Percentiles rank a stretch among this genome's conserved stretches.
Evolutionary conservation across 306 rosid species (phyloP).

Genomic region (Dicorynia guianensis): DNA sequence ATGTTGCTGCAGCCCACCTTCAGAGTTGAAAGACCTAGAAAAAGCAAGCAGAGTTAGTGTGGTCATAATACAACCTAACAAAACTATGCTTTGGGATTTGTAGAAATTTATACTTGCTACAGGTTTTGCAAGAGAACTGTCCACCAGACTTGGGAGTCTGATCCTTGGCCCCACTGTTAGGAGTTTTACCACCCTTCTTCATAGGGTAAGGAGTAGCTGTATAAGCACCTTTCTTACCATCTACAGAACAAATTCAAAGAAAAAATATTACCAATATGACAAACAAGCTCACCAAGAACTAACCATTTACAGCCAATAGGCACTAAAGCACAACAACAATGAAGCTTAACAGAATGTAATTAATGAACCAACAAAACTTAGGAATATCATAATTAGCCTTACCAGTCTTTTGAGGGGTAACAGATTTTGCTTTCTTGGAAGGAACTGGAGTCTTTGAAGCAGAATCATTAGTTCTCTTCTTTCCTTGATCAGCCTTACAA

Average conservation of each 20-base stretch:
- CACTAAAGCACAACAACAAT: too few species aligned
- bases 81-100: too few species aligned
- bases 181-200: slow-evolving; percentile 68
- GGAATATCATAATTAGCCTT: neutral
- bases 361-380: too few species aligned
- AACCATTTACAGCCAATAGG: neutral
- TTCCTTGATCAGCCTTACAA: slow-evolving; percentile 49
- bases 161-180: slow-evolving; percentile 43
- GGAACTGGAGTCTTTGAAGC: slow-evolving; percentile 64
- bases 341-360: too few species aligned
- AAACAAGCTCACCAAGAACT: too few species aligned
- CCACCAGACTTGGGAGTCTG: slow-evolving; percentile 71
- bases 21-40: slow-evolving; percentile 56
- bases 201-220: slow-evolving; percentile 77
- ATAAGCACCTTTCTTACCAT: slow-evolving; percentile 71
- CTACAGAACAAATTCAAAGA: slow-evolving; percentile 47
- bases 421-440: slow-evolving; percentile 68
- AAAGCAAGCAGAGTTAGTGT: neutral
- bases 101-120: slow-evolving; percentile 53
- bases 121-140: slow-evolving; percentile 54
- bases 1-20: slow-evolving; percentile 65
- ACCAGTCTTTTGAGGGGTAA: slow-evolving; percentile 80
- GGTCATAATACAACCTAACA: neutral
- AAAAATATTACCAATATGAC: neutral
- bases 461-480: slow-evolving; percentile 71